Percentiles rank a stretch among this genome's conserved stretches.
These are phyloP conservation scores for Udeniomyces megalosporus DNA, from an alignment of 768 basidiomycete species.

Conservation along the genomic window DNA sequence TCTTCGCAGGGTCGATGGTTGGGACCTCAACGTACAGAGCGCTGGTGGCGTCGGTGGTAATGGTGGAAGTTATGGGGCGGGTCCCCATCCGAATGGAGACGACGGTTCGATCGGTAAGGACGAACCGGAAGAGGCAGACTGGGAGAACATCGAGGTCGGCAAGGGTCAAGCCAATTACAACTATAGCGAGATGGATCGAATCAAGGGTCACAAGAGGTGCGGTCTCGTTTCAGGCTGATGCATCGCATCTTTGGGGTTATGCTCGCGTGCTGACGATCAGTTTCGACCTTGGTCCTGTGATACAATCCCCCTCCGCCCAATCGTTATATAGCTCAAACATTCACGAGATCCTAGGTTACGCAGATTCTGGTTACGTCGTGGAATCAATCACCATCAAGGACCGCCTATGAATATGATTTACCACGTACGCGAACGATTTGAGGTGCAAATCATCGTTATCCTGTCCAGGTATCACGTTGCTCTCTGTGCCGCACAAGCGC, in stretches of 20 bases:
- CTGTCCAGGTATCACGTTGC: too few species aligned
- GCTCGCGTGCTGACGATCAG: background rate
- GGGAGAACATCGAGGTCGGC: constrained; percentile 77
- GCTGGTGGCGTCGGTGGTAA: background rate
- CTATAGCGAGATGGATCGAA: constrained; percentile 69
- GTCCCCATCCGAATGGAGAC: too few species aligned
- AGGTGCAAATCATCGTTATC: too few species aligned
- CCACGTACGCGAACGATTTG: too few species aligned
- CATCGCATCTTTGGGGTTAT: constrained; percentile 14
- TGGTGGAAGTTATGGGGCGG: too few species aligned
- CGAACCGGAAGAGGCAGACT: constrained; percentile 32
- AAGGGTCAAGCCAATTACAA: constrained; percentile 93
- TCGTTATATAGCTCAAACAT: constrained; percentile 52
- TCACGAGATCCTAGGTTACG: constrained; percentile 67
- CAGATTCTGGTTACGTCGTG: constrained; percentile 91
- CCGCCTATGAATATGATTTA: background rate
- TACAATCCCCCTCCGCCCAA: background rate
- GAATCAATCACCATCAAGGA: constrained; percentile 69
- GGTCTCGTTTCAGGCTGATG: constrained; percentile 20
- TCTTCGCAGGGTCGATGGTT: too few species aligned
- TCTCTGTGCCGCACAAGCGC: too few species aligned
- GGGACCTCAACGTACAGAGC: background rate
- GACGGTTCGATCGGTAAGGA: background rate
- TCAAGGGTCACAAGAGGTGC: constrained; percentile 83
- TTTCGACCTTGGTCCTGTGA: too few species aligned